Base-by-base conservation (phyloP, 2,329 filamentous ascomycete genomes). In the Curvularia spicifera region DNA sequence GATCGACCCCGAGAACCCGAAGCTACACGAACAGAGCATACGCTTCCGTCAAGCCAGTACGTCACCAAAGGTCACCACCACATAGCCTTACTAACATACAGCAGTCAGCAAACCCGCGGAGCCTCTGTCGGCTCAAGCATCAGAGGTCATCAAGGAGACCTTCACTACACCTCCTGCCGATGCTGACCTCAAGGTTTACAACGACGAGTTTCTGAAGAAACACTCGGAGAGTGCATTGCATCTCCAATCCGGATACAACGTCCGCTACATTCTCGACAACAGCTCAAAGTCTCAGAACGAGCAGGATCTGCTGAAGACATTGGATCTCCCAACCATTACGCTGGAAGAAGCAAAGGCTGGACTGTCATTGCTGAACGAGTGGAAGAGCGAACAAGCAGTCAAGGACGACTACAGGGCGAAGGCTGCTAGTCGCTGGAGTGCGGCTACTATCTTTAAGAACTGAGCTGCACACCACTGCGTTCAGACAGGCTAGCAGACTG, bases 1-100 rank as follows among this genome's bases (percentile, higher is more conserved):
- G 3, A 81, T 97, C 33, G 88, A 95, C 61, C 76, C 87, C 2
- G 82, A 87, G 45, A 84, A 93, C 70, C 85, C 91, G 10, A 87
- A 84, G 63, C 84, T 94, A n/a, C 88, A 93, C 72, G 87, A 92
- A 70, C 91, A 95, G 74, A 82, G 85, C 29, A 80, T 89, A 43
- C 85, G 86, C 56, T 89, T 97, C 79, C 87, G 86, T 62, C 83
- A 87, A 66, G 81, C 85, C 33, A 76, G 78, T 80, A 69, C 72
- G 76, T 61, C 13, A 15, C 20, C 18, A 7, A 9, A 13, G 37
- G 26, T 15, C 31, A 15, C 40, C 20, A 6, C 29, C 13, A 43
- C 40, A 4, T 13, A 22, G 24, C n/a, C 31, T 40, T 44, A 13
- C 63, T 66, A 57, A 67, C 51, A 51, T 53, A 8, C 2, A 43